Evolutionary conservation across 306 rosid species (phyloP).

Genomic region (Phaseolus lunatus): DNA sequence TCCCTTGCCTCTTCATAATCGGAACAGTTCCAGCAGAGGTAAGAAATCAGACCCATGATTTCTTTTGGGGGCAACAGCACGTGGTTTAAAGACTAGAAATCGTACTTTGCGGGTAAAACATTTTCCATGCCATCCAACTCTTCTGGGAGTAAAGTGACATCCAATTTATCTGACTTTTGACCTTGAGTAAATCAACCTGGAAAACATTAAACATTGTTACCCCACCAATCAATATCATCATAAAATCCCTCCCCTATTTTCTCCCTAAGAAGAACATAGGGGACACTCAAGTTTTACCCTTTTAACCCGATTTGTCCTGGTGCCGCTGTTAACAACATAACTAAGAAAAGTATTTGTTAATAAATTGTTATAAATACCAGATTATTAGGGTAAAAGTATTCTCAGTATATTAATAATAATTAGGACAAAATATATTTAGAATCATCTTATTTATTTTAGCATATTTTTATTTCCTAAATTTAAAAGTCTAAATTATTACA

Average conservation of each 20-base stretch:
- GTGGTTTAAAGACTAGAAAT: not conserved
- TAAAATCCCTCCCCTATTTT: not conserved
- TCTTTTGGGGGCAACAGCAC: not conserved
- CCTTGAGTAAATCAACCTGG: constrained; percentile 93
- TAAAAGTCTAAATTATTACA: too few species aligned
- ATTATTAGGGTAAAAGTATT: too few species aligned
- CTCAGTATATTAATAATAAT: too few species aligned
- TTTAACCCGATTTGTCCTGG: constrained; percentile 77
- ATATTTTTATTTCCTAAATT: too few species aligned
- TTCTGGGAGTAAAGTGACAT: constrained; percentile 86
- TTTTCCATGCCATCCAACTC: constrained; percentile 91
- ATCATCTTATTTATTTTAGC: too few species aligned
- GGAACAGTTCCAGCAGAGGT: constrained; percentile 40
- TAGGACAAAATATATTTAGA: too few species aligned
- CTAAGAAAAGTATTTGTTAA: too few species aligned
- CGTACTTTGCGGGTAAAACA: constrained; percentile 82
- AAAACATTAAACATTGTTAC: constrained; percentile 30
- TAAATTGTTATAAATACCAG: too few species aligned
- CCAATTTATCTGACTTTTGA: constrained; percentile 92
- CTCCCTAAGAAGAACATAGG: not conserved
- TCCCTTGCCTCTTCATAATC: constrained; percentile 96
- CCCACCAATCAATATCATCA: constrained; percentile 9
- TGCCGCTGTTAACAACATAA: constrained; percentile 67
- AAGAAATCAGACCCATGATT: constrained; percentile 16
- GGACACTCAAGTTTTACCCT: constrained; percentile 53